Evolutionary conservation across 78 protist genomes (phyloP).

Genomic region (Tieghemostelium lacteum): DNA sequence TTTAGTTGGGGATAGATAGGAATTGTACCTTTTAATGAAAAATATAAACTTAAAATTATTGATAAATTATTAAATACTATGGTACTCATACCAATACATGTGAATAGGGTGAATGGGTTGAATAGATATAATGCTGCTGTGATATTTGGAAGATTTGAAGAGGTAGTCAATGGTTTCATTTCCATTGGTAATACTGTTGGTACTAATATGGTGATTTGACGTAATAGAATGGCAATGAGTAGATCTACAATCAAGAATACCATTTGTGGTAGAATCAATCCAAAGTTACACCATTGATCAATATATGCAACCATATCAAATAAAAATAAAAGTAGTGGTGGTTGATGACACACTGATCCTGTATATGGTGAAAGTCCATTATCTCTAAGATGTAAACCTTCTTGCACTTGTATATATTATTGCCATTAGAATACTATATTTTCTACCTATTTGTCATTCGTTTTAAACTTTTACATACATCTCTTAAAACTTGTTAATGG

Average conservation of each 20-base stretch:
- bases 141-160: conserved; percentile 48
- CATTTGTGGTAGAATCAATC: conserved; percentile 6
- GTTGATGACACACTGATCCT: conserved; percentile 79
- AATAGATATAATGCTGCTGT: conserved; percentile 61
- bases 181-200: conserved; percentile 60
- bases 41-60: conserved; percentile 30
- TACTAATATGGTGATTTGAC: conserved; percentile 9
- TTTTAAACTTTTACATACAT: conserved; percentile 48
- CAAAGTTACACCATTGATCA: background rate
- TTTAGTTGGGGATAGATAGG: too few species aligned
- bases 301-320: conserved; percentile 16
- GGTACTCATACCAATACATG: conserved; percentile 73
- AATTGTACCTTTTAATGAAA: conserved; percentile 23
- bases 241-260: conserved; percentile 28
- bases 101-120: conserved; percentile 82
- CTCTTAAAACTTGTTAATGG: conserved; percentile 73
- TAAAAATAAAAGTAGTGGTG: conserved; percentile 65
- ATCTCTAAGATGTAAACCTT: conserved; percentile 55
- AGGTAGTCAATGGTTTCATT: background rate
- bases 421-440: too few species aligned
- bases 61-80: conserved; percentile 67
- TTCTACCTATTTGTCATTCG: too few species aligned
- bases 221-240: conserved; percentile 5
- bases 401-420: conserved; percentile 29
- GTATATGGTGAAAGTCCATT: conserved; percentile 71